Conservation (phyloP, 2,329 filamentous ascomycete genomes). For the Xylaria sp. region DNA sequence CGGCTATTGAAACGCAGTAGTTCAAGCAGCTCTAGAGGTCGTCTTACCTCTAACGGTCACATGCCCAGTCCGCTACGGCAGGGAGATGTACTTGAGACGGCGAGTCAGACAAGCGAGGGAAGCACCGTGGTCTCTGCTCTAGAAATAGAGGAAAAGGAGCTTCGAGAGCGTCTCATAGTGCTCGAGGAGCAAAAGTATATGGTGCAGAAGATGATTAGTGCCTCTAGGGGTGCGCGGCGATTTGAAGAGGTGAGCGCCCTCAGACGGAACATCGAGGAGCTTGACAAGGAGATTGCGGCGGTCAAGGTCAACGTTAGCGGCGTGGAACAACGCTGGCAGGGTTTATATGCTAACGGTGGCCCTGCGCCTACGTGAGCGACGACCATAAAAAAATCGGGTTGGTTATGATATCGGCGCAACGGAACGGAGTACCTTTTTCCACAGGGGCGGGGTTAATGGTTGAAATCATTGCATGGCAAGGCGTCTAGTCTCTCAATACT, state of each 20-base stretch:
- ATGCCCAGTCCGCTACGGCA: constrained; percentile 58
- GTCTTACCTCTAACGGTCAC: constrained; percentile 52
- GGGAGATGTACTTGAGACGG: constrained; percentile 59
- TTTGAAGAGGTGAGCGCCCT: constrained; percentile 90
- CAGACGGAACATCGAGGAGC: constrained; percentile 82
- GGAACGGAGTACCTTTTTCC: neutral
- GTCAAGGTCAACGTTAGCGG: constrained; percentile 72
- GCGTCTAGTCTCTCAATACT: constrained; percentile 31
- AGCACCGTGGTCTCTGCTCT: constrained; percentile 68
- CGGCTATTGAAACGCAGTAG: constrained; percentile 68
- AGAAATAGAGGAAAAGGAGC: constrained; percentile 84
- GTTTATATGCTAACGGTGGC: constrained; percentile 56
- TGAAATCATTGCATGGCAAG: constrained; percentile 43
- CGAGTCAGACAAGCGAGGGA: constrained; percentile 62
- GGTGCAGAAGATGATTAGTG: constrained; percentile 84
- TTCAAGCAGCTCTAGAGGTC: constrained; percentile 51
- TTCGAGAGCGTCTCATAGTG: constrained; percentile 82
- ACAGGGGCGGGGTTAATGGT: neutral
- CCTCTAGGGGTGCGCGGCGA: constrained; percentile 78
- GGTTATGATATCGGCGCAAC: neutral
- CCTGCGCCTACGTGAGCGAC: constrained; percentile 19
- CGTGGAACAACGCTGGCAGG: constrained; percentile 71
- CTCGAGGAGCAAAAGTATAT: constrained; percentile 93
- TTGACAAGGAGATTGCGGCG: constrained; percentile 79
- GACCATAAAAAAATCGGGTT: neutral